Conservation (phyloP, 2,329 filamentous ascomycete genomes). For the Xylaria sp. region DNA sequence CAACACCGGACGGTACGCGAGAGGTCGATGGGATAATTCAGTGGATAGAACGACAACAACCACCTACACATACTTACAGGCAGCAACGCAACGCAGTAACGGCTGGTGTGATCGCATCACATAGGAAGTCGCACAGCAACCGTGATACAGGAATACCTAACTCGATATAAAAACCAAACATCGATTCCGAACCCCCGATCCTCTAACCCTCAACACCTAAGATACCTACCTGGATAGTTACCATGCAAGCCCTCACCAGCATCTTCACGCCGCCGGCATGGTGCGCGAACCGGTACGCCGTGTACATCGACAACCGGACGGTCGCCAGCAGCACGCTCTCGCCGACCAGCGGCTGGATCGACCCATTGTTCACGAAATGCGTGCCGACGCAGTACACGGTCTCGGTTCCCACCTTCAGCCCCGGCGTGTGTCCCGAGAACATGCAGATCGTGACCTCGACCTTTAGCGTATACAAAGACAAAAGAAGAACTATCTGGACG, state of each 20-base stretch:
- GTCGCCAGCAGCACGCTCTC: constrained; percentile 30
- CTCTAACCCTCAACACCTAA: too few relatives aligned
- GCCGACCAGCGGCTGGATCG: constrained; percentile 37
- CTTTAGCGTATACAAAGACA: constrained; percentile 11
- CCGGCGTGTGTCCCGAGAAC: constrained; percentile 34
- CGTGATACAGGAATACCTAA: too few relatives aligned
- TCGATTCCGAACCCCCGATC: too few relatives aligned
- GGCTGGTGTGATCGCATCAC: too few relatives aligned
- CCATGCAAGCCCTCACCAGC: constrained; percentile 33
- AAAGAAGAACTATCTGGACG: constrained; percentile 28
- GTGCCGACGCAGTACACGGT: constrained; percentile 32
- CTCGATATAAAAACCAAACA: too few relatives aligned
- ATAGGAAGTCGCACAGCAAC: too few relatives aligned
- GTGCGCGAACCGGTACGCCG: constrained; percentile 34
- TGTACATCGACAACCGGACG: constrained; percentile 31
- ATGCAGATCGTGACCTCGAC: constrained; percentile 31
- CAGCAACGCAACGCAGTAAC: too few relatives aligned
- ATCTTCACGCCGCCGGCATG: constrained; percentile 31
- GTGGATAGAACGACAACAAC: too few relatives aligned
- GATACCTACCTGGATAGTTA: too few relatives aligned
- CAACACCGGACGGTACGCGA: too few relatives aligned
- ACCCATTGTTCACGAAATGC: constrained; percentile 35
- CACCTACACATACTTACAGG: too few relatives aligned
- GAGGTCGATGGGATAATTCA: too few relatives aligned
- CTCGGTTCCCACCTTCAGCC: constrained; percentile 33